phyloP scores from a whole-genome alignment of 2,329 filamentous ascomycete species.

The Botrytis medusae region DNA sequence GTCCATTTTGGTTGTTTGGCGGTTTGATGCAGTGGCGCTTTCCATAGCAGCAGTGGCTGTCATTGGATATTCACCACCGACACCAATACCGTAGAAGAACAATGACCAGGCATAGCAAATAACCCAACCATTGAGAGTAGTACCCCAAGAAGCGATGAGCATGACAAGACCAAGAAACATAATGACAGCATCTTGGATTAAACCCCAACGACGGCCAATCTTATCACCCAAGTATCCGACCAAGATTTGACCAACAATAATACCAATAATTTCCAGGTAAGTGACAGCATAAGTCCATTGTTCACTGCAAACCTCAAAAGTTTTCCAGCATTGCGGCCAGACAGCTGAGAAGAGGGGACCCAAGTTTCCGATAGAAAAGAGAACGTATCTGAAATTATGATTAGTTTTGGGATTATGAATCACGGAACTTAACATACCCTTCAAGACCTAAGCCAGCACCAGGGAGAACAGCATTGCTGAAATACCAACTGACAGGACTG shows the following conservation, averaged over 20 bases:
- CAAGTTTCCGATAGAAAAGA: slow-evolving; percentile 95
- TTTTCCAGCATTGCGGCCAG: slow-evolving; percentile 77
- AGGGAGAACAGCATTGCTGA: slow-evolving; percentile 86
- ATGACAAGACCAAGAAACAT: slow-evolving; percentile 93
- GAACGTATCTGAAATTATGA: slow-evolving; percentile 66
- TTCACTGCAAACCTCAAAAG: slow-evolving; percentile 62
- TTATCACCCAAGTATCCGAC: slow-evolving; percentile 80
- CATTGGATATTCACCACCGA: slow-evolving; percentile 92
- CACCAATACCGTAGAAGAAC: slow-evolving; percentile 80
- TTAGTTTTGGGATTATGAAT: slow-evolving; percentile 19
- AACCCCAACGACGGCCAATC: slow-evolving; percentile 87
- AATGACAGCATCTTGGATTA: slow-evolving; percentile 91
- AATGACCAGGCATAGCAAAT: slow-evolving; percentile 95
- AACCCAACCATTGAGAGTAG: slow-evolving; percentile 87
- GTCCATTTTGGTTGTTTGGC: slow-evolving; percentile 86
- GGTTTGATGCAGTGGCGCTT: slow-evolving; percentile 80
- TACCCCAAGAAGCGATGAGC: slow-evolving; percentile 87
- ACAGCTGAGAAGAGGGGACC: slow-evolving; percentile 74
- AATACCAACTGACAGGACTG: slow-evolving; percentile 80
- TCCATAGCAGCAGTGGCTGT: slow-evolving; percentile 95
- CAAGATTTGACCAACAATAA: slow-evolving; percentile 88
- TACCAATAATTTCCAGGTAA: slow-evolving; percentile 90
- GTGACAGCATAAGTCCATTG: slow-evolving; percentile 84
- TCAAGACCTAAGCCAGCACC: slow-evolving; percentile 90
- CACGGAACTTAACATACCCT: slow-evolving; percentile 50